Base-by-base conservation (phyloP, 441 rosid species). In the Gossypium trilobum region DNA sequence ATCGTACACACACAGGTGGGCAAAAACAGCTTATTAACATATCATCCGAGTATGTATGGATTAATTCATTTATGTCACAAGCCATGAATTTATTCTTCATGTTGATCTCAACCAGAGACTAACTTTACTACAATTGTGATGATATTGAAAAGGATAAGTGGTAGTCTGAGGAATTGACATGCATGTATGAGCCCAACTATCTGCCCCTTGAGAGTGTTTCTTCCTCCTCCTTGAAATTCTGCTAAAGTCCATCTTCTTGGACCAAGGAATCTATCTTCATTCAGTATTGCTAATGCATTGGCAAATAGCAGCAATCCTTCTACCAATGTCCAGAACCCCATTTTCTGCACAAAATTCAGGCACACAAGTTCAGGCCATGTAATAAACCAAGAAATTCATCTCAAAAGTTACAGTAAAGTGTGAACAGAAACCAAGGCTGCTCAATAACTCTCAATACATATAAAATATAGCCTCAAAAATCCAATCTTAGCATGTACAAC, bases 201-300 rank as follows among this genome's bases (percentile, higher is more conserved):
- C 77, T 86, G 97, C 72, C 92, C 90, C 75, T 88, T 88, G 55
- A 88, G 75, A 2, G 90, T 85, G 74, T 86, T 87, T 82, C 89
- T 79, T 83, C 78, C 80, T 29, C 68, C 80, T 56, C 82, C 84
- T 75, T 78, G 88, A 7, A 91, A 82, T 76, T 91, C 96, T 13
- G 84, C 87, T 54, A 93, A 76, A 1, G 89, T 87, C 97, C 92
- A 91, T 68, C 93, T 88, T 76, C 88, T 85, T 16, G 87, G 97
- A 74, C 85, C 87, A 60, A 89, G 89, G 71, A 86, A 88, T 62
- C 96, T 83, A 71, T 91, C 96, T 73, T 93, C 97, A 58, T 91
- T 93, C 77, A 89, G 80, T 56, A 93, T 88, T 19, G 98, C 97
- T n/a, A 91, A 60, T 2, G 92, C 96, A 80, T 91, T 93, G 59